phyloP scores from a whole-genome alignment of 371 early-diverging fungal species.

The Actinomortierella wolfii region DNA sequence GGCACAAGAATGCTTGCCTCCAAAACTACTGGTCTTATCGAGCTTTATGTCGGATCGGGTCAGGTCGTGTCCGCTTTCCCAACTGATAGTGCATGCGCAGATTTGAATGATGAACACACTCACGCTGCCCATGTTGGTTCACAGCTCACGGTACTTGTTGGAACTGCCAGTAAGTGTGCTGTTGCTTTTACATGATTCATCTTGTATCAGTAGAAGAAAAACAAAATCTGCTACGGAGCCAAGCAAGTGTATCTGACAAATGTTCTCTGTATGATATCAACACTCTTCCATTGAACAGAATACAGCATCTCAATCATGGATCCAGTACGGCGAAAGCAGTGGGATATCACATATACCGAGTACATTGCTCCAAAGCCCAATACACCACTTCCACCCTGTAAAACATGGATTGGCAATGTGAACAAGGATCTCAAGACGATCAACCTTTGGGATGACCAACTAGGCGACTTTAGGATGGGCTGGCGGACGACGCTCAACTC shows the following conservation, averaged over 20 bases:
- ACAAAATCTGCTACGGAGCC: background rate
- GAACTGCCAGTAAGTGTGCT: conserved; percentile 23
- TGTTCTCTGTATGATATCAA: background rate
- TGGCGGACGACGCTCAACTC: conserved; percentile 12
- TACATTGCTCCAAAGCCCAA: conserved; percentile 22
- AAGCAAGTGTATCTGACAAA: background rate
- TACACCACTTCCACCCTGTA: background rate
- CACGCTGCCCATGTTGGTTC: conserved; percentile 1
- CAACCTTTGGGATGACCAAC: background rate
- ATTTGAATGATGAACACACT: conserved; percentile 17
- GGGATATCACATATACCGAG: conserved; percentile 39
- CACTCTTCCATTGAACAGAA: conserved; percentile 10
- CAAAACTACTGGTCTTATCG: conserved; percentile 26
- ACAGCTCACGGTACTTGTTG: conserved; percentile 19
- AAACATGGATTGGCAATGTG: conserved; percentile 18
- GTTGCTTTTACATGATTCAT: no score
- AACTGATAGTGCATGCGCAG: conserved; percentile 18
- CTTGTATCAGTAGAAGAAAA: no score
- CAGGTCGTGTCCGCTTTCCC: conserved; percentile 8
- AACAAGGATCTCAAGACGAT: conserved; percentile 15
- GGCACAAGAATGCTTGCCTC: conserved; percentile 29
- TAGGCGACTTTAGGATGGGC: conserved; percentile 6
- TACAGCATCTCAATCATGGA: conserved; percentile 25
- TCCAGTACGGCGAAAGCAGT: conserved; percentile 19
- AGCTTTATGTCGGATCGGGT: conserved; percentile 23